Percentiles rank a stretch among this genome's conserved stretches.
phyloP scores from a whole-genome alignment of 1,284 basidiomycete genomes.

The Leccinum griseonigrum region DNA sequence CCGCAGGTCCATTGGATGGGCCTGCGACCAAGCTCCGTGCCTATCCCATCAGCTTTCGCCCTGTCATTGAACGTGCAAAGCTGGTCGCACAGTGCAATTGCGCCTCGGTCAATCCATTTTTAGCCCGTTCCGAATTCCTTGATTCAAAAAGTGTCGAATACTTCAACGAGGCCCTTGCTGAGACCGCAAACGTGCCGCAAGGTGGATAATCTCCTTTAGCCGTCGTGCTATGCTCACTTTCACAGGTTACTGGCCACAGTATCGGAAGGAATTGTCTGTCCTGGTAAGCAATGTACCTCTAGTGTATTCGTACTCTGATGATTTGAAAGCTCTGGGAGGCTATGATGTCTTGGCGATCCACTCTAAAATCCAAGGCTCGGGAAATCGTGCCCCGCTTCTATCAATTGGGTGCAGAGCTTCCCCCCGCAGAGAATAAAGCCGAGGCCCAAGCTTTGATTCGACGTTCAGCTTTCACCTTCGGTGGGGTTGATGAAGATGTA shows the following conservation, averaged over 20 bases:
- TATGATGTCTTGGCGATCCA: background rate
- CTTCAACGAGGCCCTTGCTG: background rate
- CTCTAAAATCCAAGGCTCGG: background rate
- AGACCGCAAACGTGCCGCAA: background rate
- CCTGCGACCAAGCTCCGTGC: background rate
- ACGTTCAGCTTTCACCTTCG: background rate
- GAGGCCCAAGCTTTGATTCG: background rate
- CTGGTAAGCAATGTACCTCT: background rate
- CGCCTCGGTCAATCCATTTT: background rate
- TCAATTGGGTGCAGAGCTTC: background rate
- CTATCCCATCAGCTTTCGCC: background rate
- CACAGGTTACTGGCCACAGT: background rate
- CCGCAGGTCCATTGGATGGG: background rate
- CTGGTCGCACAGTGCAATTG: background rate
- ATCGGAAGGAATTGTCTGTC: background rate
- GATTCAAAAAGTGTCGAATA: background rate
- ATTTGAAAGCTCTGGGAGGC: background rate
- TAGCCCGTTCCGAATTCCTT: background rate
- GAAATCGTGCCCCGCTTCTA: background rate
- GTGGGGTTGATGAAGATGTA: background rate
- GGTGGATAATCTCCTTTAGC: background rate
- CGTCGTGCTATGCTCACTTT: background rate
- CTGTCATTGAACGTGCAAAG: background rate
- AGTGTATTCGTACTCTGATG: background rate
- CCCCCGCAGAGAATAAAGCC: background rate